A percentile compares a stretch with the other conserved stretches of the same genome.
These are phyloP conservation scores for Leptodermis oblonga DNA, from an alignment of 257 asterid genomes.

Conservation along the genomic window DNA sequence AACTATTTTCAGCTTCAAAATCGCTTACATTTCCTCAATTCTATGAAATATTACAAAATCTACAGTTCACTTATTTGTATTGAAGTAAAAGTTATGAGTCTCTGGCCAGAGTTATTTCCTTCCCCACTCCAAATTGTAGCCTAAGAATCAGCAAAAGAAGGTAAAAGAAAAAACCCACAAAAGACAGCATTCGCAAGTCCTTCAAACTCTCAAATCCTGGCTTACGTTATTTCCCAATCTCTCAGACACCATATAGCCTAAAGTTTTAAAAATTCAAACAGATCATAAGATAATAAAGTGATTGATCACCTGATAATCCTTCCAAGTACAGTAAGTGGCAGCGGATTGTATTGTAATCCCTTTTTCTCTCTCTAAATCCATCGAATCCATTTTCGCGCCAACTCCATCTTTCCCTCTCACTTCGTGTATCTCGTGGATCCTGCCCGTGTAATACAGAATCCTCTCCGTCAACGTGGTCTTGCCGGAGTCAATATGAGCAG, in stretches of 20 bases:
- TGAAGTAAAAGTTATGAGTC: not conserved
- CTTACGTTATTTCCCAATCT: not conserved
- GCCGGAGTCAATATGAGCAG: slow-evolving; percentile 97
- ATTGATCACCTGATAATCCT: slow-evolving; percentile 65
- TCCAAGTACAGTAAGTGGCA: slow-evolving; percentile 95
- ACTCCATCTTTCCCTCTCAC: slow-evolving; percentile 97
- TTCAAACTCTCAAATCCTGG: not conserved
- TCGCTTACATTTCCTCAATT: not conserved
- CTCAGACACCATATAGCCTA: not conserved
- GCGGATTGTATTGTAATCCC: slow-evolving; percentile 98
- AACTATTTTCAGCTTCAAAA: not conserved
- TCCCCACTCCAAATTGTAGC: not conserved
- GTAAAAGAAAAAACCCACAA: not conserved
- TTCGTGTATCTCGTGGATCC: slow-evolving; percentile 97
- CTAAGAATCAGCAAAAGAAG: not conserved
- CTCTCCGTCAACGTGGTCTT: slow-evolving; percentile 96
- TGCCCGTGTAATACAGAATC: slow-evolving; percentile 78
- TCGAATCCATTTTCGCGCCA: slow-evolving; percentile 98
- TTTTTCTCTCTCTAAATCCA: slow-evolving; percentile 98
- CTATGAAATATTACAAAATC: not conserved
- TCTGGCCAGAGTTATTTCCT: not conserved
- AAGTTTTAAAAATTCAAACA: not conserved
- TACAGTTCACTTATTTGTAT: not conserved
- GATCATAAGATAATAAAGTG: not conserved
- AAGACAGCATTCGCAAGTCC: not conserved